These are phyloP conservation scores for Cystofilobasidium bisporidii DNA, from an alignment of 768 basidiomycete species.

Conservation along the genomic window DNA sequence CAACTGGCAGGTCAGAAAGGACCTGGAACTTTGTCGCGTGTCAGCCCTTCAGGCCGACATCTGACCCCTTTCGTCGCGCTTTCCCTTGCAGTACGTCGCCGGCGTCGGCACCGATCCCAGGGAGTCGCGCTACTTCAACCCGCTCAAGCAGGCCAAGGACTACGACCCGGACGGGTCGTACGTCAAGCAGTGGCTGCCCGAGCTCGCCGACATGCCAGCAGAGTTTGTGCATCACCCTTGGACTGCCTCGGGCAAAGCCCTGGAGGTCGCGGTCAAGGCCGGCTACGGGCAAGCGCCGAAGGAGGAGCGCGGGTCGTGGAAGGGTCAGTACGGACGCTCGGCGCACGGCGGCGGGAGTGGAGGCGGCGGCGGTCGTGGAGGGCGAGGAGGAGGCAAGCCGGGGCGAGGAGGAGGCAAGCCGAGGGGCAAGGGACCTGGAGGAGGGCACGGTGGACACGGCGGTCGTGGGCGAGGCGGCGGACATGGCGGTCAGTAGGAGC, in stretches of 20 bases:
- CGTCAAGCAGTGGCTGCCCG: conserved; percentile 37
- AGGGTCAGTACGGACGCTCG: conserved; percentile 15
- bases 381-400: conserved; percentile 12
- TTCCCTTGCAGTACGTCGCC: conserved; percentile 30
- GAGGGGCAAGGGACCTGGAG: neutral
- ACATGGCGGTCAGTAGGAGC: neutral
- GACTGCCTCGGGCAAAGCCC: conserved; percentile 19
- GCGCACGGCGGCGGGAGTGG: too few species aligned
- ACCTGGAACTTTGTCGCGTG: too few species aligned
- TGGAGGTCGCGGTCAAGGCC: neutral
- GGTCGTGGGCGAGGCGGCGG: neutral
- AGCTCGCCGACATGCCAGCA: conserved; percentile 34
- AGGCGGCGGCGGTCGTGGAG: too few species aligned
- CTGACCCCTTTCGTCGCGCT: neutral
- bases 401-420: conserved; percentile 13
- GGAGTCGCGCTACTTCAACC: conserved; percentile 39
- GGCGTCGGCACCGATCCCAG: conserved; percentile 41
- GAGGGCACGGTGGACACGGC: conserved; percentile 3
- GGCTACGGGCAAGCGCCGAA: conserved; percentile 11
- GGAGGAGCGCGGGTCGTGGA: conserved; percentile 20
- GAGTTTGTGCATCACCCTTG: conserved; percentile 38
- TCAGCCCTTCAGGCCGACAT: too few species aligned
- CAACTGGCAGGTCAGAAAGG: conserved; percentile 34
- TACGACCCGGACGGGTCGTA: conserved; percentile 37
- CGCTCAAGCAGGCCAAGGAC: conserved; percentile 39